Conservation (phyloP, 2,329 filamentous ascomycete genomes). For the Fusarium sp. region DNA sequence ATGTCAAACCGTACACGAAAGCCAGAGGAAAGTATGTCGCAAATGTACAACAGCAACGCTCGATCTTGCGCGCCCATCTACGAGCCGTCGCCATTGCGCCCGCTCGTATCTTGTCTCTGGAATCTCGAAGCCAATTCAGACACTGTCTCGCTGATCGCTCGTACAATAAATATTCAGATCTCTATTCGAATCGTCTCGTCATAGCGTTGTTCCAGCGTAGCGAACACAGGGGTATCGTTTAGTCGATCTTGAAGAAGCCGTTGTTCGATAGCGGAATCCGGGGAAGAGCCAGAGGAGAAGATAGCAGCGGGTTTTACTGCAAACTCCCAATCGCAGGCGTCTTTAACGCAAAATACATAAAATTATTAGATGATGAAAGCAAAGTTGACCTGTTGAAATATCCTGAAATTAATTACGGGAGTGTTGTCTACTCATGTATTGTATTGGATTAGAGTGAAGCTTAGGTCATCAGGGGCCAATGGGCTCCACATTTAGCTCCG, state of each 20-base stretch:
- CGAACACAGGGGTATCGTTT: slow-evolving; percentile 22
- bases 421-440: slow-evolving; percentile 3
- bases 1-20: slow-evolving; percentile 91
- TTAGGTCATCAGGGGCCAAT: slow-evolving; percentile 46
- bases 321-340: background rate
- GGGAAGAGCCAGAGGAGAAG: slow-evolving; percentile 1
- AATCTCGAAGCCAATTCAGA: background rate
- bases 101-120: background rate
- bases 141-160: slow-evolving; percentile 1
- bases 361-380: slow-evolving; percentile 12
- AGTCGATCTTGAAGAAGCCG: slow-evolving; percentile 22
- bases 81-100: slow-evolving; percentile 60
- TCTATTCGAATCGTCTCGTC: slow-evolving; percentile 16
- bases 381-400: slow-evolving; percentile 17
- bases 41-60: slow-evolving; percentile 85
- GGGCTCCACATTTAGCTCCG: slow-evolving; percentile 35
- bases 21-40: slow-evolving; percentile 86
- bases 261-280: slow-evolving; percentile 6
- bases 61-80: slow-evolving; percentile 75
- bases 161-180: background rate
- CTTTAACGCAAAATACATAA: background rate
- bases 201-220: slow-evolving; percentile 26
- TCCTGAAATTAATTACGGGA: slow-evolving; percentile 24
- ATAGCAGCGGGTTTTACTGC: background rate
- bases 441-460: slow-evolving; percentile 15